Percentiles rank a stretch among this genome's conserved stretches.
phyloP scores from a whole-genome alignment of 2,329 filamentous ascomycete species.

The Phialocephala sp. region DNA sequence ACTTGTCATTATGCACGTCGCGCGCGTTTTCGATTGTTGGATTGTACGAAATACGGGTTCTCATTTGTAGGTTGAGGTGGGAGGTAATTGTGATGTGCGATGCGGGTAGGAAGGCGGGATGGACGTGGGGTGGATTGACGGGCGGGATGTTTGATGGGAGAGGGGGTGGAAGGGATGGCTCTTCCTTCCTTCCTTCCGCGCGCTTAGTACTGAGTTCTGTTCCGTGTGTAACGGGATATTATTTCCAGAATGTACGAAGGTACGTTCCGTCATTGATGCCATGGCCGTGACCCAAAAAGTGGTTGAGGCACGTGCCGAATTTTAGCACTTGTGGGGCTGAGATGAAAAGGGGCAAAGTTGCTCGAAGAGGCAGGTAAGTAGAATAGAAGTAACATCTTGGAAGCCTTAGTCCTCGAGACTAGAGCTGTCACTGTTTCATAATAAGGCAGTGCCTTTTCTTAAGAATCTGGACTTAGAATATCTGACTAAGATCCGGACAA shows the following conservation, averaged over 20 bases:
- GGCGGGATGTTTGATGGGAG: background rate
- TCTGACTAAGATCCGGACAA: too few relatives aligned
- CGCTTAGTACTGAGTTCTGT: background rate
- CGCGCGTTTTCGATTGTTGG: background rate
- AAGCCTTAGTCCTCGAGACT: too few relatives aligned
- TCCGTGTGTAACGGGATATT: background rate
- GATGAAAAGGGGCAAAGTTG: too few relatives aligned
- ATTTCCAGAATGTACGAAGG: background rate
- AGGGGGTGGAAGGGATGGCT: background rate
- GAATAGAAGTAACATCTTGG: too few relatives aligned
- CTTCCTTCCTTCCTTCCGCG: conserved; percentile 3
- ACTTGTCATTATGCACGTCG: background rate
- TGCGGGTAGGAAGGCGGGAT: background rate
- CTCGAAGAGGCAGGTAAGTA: too few relatives aligned
- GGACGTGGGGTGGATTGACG: background rate
- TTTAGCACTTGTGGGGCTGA: too few relatives aligned
- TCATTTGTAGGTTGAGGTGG: background rate
- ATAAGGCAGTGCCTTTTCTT: too few relatives aligned
- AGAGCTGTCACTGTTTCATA: too few relatives aligned
- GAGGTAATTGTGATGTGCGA: too few relatives aligned
- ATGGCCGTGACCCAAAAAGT: background rate
- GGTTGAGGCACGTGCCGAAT: background rate
- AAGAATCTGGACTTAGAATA: too few relatives aligned
- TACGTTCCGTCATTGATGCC: background rate
- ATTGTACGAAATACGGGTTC: background rate